These are phyloP conservation scores for Gossypium laxum DNA, from an alignment of 441 rosid species.

Conservation along the genomic window DNA sequence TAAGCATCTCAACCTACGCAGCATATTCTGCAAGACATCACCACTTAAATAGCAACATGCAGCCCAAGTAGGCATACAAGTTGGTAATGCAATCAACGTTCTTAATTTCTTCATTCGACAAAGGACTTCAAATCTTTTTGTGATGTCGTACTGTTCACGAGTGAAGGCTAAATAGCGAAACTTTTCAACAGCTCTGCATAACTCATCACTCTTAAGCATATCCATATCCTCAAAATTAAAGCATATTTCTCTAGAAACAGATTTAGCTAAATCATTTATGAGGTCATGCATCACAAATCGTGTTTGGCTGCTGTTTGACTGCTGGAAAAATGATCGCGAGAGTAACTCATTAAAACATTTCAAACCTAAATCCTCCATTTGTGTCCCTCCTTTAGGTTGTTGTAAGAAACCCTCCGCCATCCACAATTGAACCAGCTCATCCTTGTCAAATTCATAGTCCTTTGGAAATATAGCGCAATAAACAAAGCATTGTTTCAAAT, in stretches of 20 bases:
- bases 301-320: neutral
- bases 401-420: constrained; percentile 23
- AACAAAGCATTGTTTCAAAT: constrained; percentile 13
- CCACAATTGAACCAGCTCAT: constrained; percentile 18
- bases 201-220: neutral
- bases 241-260: constrained; percentile 5
- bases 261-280: constrained; percentile 18
- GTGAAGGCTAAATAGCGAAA: constrained; percentile 12
- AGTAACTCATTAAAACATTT: constrained; percentile 13
- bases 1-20: constrained; percentile 6
- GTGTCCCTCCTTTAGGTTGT: neutral
- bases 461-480: constrained; percentile 20
- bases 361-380: constrained; percentile 13
- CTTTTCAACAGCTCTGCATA: neutral
- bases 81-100: constrained; percentile 13
- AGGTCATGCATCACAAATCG: constrained; percentile 21
- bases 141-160: neutral
- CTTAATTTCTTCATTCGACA: neutral
- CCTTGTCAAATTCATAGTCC: constrained; percentile 16
- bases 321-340: constrained; percentile 18
- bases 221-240: neutral
- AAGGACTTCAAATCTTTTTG: constrained; percentile 12
- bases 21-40: neutral
- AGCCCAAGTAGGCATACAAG: neutral
- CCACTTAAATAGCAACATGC: constrained; percentile 8